These are phyloP conservation scores for Stemphylium lycopersici DNA, from an alignment of 2,329 filamentous ascomycete species.

Conservation along the genomic window DNA sequence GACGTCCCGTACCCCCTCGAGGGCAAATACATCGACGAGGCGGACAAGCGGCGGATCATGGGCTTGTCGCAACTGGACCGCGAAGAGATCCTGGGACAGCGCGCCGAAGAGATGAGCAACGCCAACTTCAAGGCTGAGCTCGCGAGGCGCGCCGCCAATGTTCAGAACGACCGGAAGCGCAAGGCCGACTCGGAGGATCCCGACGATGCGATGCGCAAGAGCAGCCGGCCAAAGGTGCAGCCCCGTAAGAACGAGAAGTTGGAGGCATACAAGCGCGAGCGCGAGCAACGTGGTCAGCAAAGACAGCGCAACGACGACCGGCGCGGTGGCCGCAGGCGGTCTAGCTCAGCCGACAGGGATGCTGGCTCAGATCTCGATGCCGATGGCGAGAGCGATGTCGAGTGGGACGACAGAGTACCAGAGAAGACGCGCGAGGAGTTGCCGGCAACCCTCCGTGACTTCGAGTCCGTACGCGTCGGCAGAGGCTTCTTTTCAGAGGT, in stretches of 20 bases:
- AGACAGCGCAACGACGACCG: constrained; percentile 57
- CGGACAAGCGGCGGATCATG: constrained; percentile 70
- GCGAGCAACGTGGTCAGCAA: constrained; percentile 66
- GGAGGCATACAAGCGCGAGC: constrained; percentile 64
- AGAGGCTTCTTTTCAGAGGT: constrained; percentile 86
- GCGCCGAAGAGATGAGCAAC: constrained; percentile 80
- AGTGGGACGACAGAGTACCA: constrained; percentile 68
- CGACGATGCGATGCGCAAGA: constrained; percentile 78
- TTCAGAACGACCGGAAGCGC: constrained; percentile 70
- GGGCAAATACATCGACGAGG: constrained; percentile 71
- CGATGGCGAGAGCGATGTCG: constrained; percentile 76
- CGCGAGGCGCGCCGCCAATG: constrained; percentile 71
- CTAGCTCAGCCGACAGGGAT: constrained; percentile 48
- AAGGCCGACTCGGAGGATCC: constrained; percentile 80
- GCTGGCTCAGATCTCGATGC: constrained; percentile 64
- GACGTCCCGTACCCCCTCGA: constrained; percentile 82
- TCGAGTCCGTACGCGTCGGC: constrained; percentile 82
- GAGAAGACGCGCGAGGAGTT: constrained; percentile 66
- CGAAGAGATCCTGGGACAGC: constrained; percentile 87
- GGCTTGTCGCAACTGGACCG: constrained; percentile 87
- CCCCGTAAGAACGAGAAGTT: constrained; percentile 73
- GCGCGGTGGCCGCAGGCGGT: constrained; percentile 54
- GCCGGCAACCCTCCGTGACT: constrained; percentile 76
- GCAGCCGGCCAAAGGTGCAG: constrained; percentile 56
- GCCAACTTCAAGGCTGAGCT: constrained; percentile 83